A percentile compares a stretch with the other conserved stretches of the same genome.
phyloP scores from a whole-genome alignment of 1,284 basidiomycete genomes.

The Tilletia caries region DNA sequence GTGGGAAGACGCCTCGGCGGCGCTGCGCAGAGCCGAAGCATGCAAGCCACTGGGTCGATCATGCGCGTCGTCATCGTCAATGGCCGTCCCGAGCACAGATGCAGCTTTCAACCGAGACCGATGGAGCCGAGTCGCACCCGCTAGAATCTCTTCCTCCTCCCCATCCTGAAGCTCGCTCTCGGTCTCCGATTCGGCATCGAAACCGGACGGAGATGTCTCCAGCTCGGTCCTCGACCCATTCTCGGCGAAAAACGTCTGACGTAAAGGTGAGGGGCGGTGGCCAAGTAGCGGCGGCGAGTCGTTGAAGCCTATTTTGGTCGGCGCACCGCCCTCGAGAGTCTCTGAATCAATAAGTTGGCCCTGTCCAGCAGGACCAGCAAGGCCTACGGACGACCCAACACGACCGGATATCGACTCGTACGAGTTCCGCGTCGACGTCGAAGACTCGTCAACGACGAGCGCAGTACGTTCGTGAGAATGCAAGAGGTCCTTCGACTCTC shows the following conservation, averaged over 20 bases:
- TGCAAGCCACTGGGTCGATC: no score
- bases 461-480: background rate
- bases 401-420: constrained; percentile 1
- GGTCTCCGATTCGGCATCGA: constrained; percentile 20
- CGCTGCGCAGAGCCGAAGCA: background rate
- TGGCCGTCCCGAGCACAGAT: constrained; percentile 1
- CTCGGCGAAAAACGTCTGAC: background rate
- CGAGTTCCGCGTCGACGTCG: background rate
- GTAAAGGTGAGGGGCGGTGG: background rate
- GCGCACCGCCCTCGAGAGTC: background rate
- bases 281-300: background rate
- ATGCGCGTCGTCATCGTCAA: background rate
- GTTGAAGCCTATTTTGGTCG: background rate
- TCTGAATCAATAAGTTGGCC: no score
- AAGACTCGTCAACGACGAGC: background rate
- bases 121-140: constrained; percentile 28
- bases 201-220: no score
- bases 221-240: background rate
- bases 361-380: background rate
- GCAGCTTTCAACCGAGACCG: constrained; percentile 12
- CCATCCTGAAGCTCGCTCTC: constrained; percentile 37
- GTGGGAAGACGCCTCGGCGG: background rate
- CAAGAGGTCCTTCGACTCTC: background rate
- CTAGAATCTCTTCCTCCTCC: constrained; percentile 31
- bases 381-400: background rate